Percentiles rank a stretch among this genome's conserved stretches.
Evolutionary conservation across 805 yeast species (phyloP).

Genomic region (Wickerhamiella galacta): DNA sequence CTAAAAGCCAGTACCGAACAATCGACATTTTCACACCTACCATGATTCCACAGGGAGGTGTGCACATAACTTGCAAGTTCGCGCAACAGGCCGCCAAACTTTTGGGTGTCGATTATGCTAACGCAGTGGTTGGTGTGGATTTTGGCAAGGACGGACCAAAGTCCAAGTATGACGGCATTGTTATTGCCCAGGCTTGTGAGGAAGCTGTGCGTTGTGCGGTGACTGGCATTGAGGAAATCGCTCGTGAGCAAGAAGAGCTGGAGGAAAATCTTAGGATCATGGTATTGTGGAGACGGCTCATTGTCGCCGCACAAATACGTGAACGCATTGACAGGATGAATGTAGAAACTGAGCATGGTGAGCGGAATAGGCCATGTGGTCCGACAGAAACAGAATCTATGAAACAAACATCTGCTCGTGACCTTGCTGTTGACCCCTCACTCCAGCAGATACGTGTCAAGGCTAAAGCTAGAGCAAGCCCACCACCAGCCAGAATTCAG

Average conservation of each 20-base stretch:
- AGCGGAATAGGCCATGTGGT: too few species aligned
- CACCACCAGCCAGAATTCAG: too few species aligned
- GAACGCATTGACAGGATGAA: conserved; percentile 16
- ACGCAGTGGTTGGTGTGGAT: conserved; percentile 77
- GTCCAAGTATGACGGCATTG: conserved; percentile 59
- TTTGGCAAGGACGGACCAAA: conserved; percentile 30
- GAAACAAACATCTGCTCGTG: too few species aligned
- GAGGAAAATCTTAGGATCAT: conserved; percentile 28
- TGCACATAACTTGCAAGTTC: conserved; percentile 33
- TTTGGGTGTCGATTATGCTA: conserved; percentile 62
- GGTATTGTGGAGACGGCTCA: conserved; percentile 22
- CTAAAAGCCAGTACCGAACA: conserved; percentile 67
- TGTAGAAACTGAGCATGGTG: conserved; percentile 5
- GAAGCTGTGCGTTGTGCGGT: conserved; percentile 43
- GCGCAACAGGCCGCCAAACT: conserved; percentile 57
- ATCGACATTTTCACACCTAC: conserved; percentile 59
- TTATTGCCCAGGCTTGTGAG: conserved; percentile 43
- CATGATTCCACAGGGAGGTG: conserved; percentile 77
- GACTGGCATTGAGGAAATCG: conserved; percentile 32
- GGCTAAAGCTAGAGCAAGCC: too few species aligned
- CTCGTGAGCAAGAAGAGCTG: conserved; percentile 25
- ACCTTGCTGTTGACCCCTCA: too few species aligned
- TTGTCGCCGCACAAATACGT: conserved; percentile 20
- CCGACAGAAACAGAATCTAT: too few species aligned
- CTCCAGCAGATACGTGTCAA: too few species aligned